These are phyloP conservation scores for Venturiaceae sp. DNA, from an alignment of 2,329 filamentous ascomycete species.

Conservation along the genomic window DNA sequence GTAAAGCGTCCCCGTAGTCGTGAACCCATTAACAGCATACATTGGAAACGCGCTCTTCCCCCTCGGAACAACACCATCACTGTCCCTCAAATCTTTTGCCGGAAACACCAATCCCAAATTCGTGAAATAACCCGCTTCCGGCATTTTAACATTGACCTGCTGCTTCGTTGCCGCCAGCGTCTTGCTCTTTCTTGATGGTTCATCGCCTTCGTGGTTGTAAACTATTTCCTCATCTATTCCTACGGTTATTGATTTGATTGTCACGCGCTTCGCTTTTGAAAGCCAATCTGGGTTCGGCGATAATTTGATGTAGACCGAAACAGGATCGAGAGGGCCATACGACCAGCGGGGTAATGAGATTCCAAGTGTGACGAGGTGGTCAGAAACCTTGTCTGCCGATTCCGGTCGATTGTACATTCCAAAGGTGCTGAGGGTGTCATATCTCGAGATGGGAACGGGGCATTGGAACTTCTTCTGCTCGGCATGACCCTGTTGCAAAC, in stretches of 20 bases:
- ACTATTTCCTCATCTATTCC: conserved; percentile 95
- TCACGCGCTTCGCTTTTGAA: conserved; percentile 81
- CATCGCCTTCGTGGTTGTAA: conserved; percentile 96
- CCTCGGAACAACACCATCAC: conserved; percentile 76
- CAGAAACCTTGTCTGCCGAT: conserved; percentile 72
- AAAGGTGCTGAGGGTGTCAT: conserved; percentile 95
- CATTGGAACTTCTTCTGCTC: conserved; percentile 87
- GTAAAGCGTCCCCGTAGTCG: conserved; percentile 86
- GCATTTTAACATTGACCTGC: conserved; percentile 70
- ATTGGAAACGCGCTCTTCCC: conserved; percentile 81
- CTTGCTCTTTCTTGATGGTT: conserved; percentile 83
- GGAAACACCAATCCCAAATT: conserved; percentile 89
- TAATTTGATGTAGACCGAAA: conserved; percentile 91
- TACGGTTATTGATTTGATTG: conserved; percentile 88
- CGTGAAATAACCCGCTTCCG: conserved; percentile 85
- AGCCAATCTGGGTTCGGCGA: conserved; percentile 89
- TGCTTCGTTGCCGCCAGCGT: conserved; percentile 78
- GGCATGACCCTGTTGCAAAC: conserved; percentile 79
- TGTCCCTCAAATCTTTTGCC: conserved; percentile 75
- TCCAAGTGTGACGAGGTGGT: conserved; percentile 83
- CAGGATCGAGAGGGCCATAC: conserved; percentile 89
- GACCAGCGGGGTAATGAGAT: conserved; percentile 94
- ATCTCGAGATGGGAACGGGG: conserved; percentile 81
- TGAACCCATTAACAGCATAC: conserved; percentile 84
- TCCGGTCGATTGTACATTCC: conserved; percentile 99